Conservation (phyloP, 345 rosid species). For the Rhizophora mangle region DNA sequence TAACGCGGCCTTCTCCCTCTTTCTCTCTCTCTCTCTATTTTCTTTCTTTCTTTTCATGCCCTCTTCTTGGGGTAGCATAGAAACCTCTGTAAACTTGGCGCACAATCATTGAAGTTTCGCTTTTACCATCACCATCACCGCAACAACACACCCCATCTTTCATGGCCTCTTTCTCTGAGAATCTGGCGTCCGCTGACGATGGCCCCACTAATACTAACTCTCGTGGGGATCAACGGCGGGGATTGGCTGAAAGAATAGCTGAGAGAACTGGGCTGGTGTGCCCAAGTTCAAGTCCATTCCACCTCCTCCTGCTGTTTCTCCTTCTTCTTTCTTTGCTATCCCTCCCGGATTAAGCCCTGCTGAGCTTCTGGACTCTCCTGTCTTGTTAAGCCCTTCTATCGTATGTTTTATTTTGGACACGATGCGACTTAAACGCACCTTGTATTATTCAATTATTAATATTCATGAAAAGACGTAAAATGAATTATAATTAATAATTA, state of each 20-base stretch:
- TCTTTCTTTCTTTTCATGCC: constrained; percentile 23
- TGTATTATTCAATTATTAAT: too few species aligned
- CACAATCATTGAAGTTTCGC: constrained; percentile 16
- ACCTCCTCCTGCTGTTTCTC: constrained; percentile 71
- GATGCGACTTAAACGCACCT: too few species aligned
- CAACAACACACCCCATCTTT: constrained; percentile 17
- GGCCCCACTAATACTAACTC: constrained; percentile 3
- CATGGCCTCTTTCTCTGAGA: constrained; percentile 49
- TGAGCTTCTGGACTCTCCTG: constrained; percentile 82
- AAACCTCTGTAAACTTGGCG: constrained; percentile 30
- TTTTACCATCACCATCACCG: constrained; percentile 30
- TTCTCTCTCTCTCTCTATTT: not conserved
- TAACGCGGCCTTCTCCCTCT: not conserved
- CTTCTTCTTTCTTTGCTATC: constrained; percentile 70
- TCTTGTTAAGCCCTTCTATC: constrained; percentile 56
- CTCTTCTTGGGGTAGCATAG: constrained; percentile 40
- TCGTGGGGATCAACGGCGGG: constrained; percentile 3
- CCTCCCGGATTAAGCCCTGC: constrained; percentile 75
- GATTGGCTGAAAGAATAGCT: constrained; percentile 42
- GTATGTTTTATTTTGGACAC: constrained; percentile 37
- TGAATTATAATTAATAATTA: too few species aligned
- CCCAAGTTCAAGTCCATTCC: constrained; percentile 80
- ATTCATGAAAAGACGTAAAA: too few species aligned
- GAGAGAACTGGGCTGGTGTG: constrained; percentile 64
- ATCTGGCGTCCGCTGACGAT: constrained; percentile 41